Evolutionary conservation across 345 rosid species (phyloP).

Genomic region (Rhodamnia rubescens): DNA sequence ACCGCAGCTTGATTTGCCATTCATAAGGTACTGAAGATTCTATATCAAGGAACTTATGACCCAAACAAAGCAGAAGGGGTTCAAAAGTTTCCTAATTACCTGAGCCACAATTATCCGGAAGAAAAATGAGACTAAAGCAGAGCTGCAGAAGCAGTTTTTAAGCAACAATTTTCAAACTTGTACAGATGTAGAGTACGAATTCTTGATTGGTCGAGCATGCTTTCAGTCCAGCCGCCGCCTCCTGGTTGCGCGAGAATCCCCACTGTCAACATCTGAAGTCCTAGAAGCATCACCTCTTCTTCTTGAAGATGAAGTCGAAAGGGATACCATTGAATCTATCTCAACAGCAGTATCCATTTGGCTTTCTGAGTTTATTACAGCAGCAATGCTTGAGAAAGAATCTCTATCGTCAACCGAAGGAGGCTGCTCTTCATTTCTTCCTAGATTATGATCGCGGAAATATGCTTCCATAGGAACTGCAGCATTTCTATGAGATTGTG

Average conservation of each 20-base stretch:
- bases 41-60: background rate
- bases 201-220: background rate
- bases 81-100: background rate
- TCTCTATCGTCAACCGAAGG: slow-evolving; percentile 76
- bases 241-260: slow-evolving; percentile 34
- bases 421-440: slow-evolving; percentile 63
- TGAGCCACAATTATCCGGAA: background rate
- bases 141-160: background rate
- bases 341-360: slow-evolving; percentile 77
- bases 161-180: background rate
- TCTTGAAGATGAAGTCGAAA: slow-evolving; percentile 34
- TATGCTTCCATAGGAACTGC: slow-evolving; percentile 34
- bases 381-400: slow-evolving; percentile 81
- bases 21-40: background rate
- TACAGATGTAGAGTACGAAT: background rate
- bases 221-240: slow-evolving; percentile 33
- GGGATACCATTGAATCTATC: slow-evolving; percentile 60
- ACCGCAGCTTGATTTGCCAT: background rate
- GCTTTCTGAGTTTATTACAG: slow-evolving; percentile 75
- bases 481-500: slow-evolving; percentile 48
- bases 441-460: slow-evolving; percentile 35
- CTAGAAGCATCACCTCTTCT: slow-evolving; percentile 18
- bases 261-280: slow-evolving; percentile 19
- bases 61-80: background rate
- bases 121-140: background rate